A percentile compares a stretch with the other conserved stretches of the same genome.
phyloP scores from a whole-genome alignment of 768 basidiomycete species.

The Rhizopogon salebrosus region DNA sequence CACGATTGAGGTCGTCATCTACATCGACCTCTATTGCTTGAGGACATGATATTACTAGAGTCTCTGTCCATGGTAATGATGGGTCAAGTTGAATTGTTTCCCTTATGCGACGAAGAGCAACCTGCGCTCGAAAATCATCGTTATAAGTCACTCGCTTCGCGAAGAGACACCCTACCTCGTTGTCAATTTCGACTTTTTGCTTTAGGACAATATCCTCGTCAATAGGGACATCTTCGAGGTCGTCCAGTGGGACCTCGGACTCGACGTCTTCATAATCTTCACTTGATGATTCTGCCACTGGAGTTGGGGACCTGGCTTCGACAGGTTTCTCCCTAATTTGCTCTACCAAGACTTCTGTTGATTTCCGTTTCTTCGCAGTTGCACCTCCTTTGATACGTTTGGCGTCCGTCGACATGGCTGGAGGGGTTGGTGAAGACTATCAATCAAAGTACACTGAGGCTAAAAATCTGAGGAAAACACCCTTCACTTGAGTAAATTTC shows the following conservation, averaged over 20 bases:
- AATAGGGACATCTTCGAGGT: conserved; percentile 52
- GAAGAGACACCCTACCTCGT: conserved; percentile 47
- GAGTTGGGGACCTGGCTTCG: neutral
- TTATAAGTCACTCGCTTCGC: neutral
- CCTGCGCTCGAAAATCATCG: conserved; percentile 31
- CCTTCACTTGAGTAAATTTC: neutral
- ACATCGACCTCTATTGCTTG: conserved; percentile 72
- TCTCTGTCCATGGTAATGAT: conserved; percentile 81
- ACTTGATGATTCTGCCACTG: conserved; percentile 11
- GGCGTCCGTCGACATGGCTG: neutral
- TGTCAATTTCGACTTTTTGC: conserved; percentile 74
- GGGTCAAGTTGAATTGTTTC: conserved; percentile 71
- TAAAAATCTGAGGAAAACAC: too few species aligned
- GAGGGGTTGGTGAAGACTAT: neutral
- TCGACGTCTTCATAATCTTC: conserved; percentile 27
- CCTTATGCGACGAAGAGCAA: conserved; percentile 76
- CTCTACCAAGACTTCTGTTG: neutral
- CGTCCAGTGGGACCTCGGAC: conserved; percentile 59
- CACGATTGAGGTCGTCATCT: conserved; percentile 86
- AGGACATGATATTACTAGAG: conserved; percentile 67
- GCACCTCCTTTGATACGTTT: neutral
- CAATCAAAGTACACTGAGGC: neutral
- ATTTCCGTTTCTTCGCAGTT: neutral
- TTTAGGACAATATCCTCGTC: conserved; percentile 80
- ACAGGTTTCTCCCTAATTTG: neutral